A percentile compares a stretch with the other conserved stretches of the same genome.
Conservation (phyloP, 177 flowering plant species). For the Vitis hybrid region DNA sequence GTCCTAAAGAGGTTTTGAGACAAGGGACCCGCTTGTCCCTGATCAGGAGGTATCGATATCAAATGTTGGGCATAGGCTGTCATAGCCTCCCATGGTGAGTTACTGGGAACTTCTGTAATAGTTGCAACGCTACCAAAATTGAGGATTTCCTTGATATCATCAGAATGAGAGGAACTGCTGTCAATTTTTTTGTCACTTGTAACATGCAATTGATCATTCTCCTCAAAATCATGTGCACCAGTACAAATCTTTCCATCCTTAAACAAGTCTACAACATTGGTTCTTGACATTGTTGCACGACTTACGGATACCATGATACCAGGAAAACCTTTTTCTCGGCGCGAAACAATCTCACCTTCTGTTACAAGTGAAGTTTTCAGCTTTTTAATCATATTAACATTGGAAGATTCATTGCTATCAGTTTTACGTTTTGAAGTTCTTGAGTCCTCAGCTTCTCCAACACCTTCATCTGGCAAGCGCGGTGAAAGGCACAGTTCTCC, state of each 20-base stretch:
- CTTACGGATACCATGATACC: slow-evolving; percentile 60
- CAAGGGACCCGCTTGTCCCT: slow-evolving; percentile 22
- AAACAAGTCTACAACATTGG: slow-evolving; percentile 35
- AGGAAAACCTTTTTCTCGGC: slow-evolving; percentile 92
- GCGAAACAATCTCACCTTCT: slow-evolving; percentile 62
- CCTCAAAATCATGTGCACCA: slow-evolving; percentile 16
- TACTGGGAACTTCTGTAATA: slow-evolving; percentile 13
- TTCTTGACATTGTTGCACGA: slow-evolving; percentile 39
- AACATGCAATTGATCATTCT: slow-evolving; percentile 13
- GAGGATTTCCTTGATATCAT: slow-evolving; percentile 25
- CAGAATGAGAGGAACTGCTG: slow-evolving; percentile 18
- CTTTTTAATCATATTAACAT: slow-evolving; percentile 42
- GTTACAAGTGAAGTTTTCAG: slow-evolving; percentile 28
- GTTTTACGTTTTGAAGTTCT: slow-evolving; percentile 53
- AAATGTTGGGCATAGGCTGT: slow-evolving; percentile 41
- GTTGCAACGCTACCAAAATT: slow-evolving; percentile 16
- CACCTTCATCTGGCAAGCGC: slow-evolving; percentile 74
- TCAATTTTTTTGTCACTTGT: slow-evolving; percentile 10
- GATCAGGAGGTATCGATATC: slow-evolving; percentile 25
- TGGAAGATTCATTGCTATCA: slow-evolving; percentile 36
- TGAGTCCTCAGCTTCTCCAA: slow-evolving; percentile 82
- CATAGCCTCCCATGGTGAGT: slow-evolving; percentile 74
- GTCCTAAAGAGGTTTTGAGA: slow-evolving; percentile 50
- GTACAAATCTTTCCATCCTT: slow-evolving; percentile 20
- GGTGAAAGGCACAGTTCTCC: slow-evolving; percentile 71